Percentiles rank a stretch among this genome's conserved stretches.
Evolutionary conservation across 768 basidiomycete species (phyloP).

Genomic region (Filobasidium wieringae): DNA sequence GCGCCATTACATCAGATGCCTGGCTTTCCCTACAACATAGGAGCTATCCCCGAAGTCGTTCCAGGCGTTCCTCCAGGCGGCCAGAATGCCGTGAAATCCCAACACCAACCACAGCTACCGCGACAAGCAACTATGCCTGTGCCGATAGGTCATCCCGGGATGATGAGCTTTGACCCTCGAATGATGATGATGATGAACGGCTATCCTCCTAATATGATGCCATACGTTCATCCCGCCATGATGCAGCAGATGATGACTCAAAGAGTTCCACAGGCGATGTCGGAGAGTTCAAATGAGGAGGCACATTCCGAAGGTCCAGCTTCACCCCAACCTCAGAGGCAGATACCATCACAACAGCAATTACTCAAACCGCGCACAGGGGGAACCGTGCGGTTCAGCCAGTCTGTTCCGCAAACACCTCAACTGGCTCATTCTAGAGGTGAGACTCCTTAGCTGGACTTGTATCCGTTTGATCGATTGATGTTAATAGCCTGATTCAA

Average conservation of each 20-base stretch:
- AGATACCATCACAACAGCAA: too few species aligned
- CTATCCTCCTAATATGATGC: background rate
- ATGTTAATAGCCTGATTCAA: too few species aligned
- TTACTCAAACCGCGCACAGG: background rate
- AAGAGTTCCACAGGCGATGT: too few species aligned
- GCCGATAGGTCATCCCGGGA: background rate
- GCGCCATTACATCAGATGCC: slow-evolving; percentile 5
- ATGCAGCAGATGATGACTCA: background rate
- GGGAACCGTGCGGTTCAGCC: background rate
- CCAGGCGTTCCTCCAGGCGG: background rate
- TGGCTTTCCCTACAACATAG: slow-evolving; percentile 8
- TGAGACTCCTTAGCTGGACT: background rate
- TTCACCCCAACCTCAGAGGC: background rate
- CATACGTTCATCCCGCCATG: background rate
- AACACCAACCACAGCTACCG: background rate
- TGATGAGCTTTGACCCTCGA: background rate
- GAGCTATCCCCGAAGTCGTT: slow-evolving; percentile 4
- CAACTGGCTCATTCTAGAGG: background rate
- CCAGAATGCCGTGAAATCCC: background rate
- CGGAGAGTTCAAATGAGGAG: background rate
- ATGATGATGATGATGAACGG: slow-evolving; percentile 3
- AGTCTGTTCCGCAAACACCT: background rate
- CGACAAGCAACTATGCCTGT: background rate
- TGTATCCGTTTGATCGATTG: background rate
- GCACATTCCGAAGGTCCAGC: background rate